Evolutionary conservation across 2,329 filamentous ascomycete genomes (phyloP), one percentile per base, ranked within the genome.

Genomic region (Cladophialophora bantiana): DNA sequence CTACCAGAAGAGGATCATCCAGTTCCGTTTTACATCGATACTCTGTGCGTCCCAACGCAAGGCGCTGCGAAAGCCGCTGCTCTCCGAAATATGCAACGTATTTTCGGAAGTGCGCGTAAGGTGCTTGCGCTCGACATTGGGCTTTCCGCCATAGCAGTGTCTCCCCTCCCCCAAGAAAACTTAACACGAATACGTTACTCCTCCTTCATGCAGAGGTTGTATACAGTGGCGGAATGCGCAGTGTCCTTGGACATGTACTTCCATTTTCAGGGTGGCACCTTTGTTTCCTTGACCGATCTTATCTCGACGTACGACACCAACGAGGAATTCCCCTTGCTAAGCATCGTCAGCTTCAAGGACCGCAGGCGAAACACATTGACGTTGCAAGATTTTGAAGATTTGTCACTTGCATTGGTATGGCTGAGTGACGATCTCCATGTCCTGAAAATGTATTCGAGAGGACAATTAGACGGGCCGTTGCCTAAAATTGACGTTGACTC

Each of bases 11-110:
- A 26, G 13, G 12, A 31, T 31, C 50, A 53, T 32, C 50, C 50
- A n/a, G 50, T 53, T 12, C 50, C 50, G 7, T 53, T 53, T 12
- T 53, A 34, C 10, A 53, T 53, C 20, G 50, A 53, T 34, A 53
- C 50, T 12, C 50, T 53, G 9, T 53, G 50, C 15, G 50, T 53
- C 20, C 50, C 50, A 31, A 31, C 12, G 9, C 9, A n/a, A 31
- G 20, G 20, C 12, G 1, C 5, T 3, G 20, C 31, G 10, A 26
- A 34, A 53, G 50, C 50, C 3, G 7, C 31, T 26, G 50, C 50
- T 15, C n/a, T 56, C 53, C 53, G 26, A 10, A 34, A 18, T 10
- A 56, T 56, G 53, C 26, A 56, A 36, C n/a, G 15, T 5, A n/a
- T 56, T 36, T 56, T 34, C 13, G 26, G n/a, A 13, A 36, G 7